These are phyloP conservation scores for Leccinellum albellum DNA, from an alignment of 768 basidiomycete species.

Conservation along the genomic window DNA sequence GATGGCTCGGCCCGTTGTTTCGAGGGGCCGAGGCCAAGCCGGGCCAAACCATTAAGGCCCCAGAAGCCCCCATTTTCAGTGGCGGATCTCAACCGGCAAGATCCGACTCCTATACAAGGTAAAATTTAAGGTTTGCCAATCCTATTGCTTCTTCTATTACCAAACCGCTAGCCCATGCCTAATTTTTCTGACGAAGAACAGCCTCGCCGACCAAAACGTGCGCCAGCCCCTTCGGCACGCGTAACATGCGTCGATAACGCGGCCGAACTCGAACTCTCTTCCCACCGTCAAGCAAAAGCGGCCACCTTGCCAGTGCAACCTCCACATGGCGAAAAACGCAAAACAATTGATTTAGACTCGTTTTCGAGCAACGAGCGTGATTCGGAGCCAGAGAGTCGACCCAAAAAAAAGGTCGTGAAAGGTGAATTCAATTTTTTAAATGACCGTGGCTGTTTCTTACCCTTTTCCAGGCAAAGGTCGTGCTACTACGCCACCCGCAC, in stretches of 20 bases:
- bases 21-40: too few relatives aligned
- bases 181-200: not conserved
- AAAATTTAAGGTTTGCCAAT: not conserved
- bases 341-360: too few relatives aligned
- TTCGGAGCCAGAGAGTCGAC: not conserved
- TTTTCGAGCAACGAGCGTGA: not conserved
- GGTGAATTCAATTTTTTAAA: not conserved
- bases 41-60: not conserved
- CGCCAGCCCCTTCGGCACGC: not conserved
- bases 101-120: not conserved
- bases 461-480: not conserved
- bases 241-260: not conserved
- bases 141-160: not conserved
- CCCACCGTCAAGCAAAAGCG: not conserved
- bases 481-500: not conserved
- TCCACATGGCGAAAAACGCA: not conserved
- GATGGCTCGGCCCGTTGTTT: too few relatives aligned
- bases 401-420: not conserved
- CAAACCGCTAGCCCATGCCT: not conserved
- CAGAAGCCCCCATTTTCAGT: not conserved
- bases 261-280: not conserved
- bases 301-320: not conserved
- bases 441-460: not conserved
- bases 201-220: not conserved
- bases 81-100: not conserved